Conservation (phyloP, 805 yeast species). For the Peterozyma toletana region DNA sequence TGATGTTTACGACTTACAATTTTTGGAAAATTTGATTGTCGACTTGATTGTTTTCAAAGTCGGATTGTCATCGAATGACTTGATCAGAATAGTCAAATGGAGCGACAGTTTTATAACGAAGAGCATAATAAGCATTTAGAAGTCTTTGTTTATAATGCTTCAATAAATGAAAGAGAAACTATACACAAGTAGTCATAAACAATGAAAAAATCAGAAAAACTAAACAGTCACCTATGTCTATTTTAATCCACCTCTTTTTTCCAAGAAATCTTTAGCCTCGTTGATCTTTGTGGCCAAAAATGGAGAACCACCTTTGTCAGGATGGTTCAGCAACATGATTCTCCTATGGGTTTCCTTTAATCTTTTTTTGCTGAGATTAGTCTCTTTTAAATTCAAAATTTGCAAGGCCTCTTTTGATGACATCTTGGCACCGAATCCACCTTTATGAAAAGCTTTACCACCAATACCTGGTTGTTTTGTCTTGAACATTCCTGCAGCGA, state of each 20-base stretch:
- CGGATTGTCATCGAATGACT: too few relatives aligned
- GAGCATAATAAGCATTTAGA: background rate
- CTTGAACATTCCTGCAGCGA: constrained; percentile 62
- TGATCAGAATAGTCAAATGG: too few relatives aligned
- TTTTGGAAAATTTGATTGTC: too few relatives aligned
- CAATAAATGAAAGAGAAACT: too few relatives aligned
- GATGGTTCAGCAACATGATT: constrained; percentile 86
- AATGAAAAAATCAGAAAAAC: too few relatives aligned
- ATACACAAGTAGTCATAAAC: too few relatives aligned
- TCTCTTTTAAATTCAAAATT: constrained; percentile 69
- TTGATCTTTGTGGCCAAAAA: constrained; percentile 85
- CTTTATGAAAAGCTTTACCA: constrained; percentile 68
- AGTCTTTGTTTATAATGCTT: too few relatives aligned
- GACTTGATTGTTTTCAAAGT: too few relatives aligned
- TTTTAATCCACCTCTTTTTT: constrained; percentile 48
- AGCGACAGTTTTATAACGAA: too few relatives aligned
- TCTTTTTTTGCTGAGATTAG: constrained; percentile 51
- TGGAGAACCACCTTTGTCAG: constrained; percentile 91
- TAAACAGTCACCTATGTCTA: constrained; percentile 4
- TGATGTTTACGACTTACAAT: too few relatives aligned
- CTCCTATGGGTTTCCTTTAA: constrained; percentile 75
- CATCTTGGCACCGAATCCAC: constrained; percentile 93
- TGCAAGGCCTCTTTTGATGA: constrained; percentile 81
- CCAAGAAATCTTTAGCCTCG: constrained; percentile 81
- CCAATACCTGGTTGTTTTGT: constrained; percentile 57